Conservation (phyloP, 1,284 basidiomycete species). For the Papiliotrema terrestris region DNA sequence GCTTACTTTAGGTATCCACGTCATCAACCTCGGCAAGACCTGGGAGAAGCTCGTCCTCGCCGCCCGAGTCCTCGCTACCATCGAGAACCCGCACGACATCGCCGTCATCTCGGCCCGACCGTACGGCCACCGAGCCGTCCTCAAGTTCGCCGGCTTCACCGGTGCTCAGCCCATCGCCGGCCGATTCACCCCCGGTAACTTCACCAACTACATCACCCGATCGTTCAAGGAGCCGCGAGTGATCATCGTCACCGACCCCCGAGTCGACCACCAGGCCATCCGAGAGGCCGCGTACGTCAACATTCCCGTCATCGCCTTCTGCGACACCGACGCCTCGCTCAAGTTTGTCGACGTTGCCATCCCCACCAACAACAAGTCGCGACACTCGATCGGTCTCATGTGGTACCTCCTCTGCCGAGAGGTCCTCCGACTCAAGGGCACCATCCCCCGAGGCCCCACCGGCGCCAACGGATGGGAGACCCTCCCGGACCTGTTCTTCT, state of each 20-base stretch:
- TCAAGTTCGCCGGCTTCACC: constrained; percentile 97
- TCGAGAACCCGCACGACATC: constrained; percentile 97
- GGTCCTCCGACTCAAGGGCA: constrained; percentile 91
- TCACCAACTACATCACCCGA: constrained; percentile 99
- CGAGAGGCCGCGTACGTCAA: constrained; percentile 99
- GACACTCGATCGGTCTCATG: constrained; percentile 93
- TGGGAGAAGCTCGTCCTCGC: constrained; percentile 99
- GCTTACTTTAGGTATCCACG: constrained; percentile 72
- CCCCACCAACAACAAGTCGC: constrained; percentile 98
- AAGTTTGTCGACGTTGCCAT: constrained; percentile 98
- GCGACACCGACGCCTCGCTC: constrained; percentile 96
- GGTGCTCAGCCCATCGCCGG: constrained; percentile 98
- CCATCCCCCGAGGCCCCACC: constrained; percentile 80
- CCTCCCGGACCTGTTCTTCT: constrained; percentile 99
- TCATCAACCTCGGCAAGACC: constrained; percentile 98
- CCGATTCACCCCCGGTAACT: constrained; percentile 97
- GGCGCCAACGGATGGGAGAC: constrained; percentile 89
- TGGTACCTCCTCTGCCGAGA: constrained; percentile 99
- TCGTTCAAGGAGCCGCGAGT: constrained; percentile 99
- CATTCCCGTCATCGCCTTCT: constrained; percentile 98
- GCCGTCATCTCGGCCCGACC: constrained; percentile 97
- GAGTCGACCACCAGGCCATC: constrained; percentile 99
- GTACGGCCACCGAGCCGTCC: constrained; percentile 98
- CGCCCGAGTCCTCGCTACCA: constrained; percentile 86
- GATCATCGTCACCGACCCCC: constrained; percentile 97